These are phyloP conservation scores for Pseudogymnoascus sp. DNA, from an alignment of 2,329 filamentous ascomycete genomes.

Conservation along the genomic window DNA sequence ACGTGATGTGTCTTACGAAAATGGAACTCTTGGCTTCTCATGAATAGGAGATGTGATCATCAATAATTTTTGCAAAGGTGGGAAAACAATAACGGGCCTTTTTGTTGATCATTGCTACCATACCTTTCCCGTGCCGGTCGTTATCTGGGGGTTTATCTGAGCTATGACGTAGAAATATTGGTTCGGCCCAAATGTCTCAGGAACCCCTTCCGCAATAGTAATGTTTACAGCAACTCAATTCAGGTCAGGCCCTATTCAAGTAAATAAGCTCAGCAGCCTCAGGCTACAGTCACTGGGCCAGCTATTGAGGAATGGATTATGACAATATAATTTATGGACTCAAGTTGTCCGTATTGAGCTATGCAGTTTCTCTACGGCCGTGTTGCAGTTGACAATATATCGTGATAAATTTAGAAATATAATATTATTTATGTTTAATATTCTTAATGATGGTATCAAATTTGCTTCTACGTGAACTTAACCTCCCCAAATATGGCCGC, in stretches of 20 bases:
- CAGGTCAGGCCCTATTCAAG: too few relatives aligned
- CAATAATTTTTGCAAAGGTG: not conserved
- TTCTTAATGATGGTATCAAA: not conserved
- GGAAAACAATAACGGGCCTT: not conserved
- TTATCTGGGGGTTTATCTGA: not conserved
- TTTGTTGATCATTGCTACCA: not conserved
- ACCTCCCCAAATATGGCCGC: constrained; percentile 71
- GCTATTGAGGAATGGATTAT: not conserved
- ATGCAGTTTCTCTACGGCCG: not conserved
- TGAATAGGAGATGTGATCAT: constrained; percentile 1
- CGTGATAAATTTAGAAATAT: not conserved
- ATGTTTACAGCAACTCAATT: not conserved
- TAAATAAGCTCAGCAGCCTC: too few relatives aligned
- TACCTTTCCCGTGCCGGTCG: not conserved
- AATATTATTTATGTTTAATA: not conserved
- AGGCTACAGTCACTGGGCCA: not conserved
- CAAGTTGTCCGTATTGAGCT: not conserved
- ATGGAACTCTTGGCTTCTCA: not conserved
- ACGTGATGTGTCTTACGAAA: not conserved
- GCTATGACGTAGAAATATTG: not conserved
- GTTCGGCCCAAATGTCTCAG: not conserved
- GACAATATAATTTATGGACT: not conserved
- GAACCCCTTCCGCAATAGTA: not conserved
- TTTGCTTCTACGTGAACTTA: constrained; percentile 41
- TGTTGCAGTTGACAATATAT: not conserved